phyloP scores from a whole-genome alignment of 2,329 filamentous ascomycete genomes.

The Alternaria sp. region DNA sequence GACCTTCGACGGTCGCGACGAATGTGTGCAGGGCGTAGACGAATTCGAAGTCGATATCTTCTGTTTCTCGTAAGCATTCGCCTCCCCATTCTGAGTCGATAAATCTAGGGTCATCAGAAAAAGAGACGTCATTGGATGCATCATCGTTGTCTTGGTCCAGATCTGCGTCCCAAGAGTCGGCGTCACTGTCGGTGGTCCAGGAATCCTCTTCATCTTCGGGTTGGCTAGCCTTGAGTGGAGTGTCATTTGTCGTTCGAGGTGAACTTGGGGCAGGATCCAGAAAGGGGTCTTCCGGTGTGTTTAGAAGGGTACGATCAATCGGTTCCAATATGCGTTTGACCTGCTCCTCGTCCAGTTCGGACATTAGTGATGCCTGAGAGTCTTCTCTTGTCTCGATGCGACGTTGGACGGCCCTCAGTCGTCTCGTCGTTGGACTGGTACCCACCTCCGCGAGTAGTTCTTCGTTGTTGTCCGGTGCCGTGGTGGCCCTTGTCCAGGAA shows the following conservation, averaged over 20 bases:
- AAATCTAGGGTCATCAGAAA: constrained; percentile 67
- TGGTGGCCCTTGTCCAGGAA: constrained; percentile 39
- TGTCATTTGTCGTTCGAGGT: constrained; percentile 19
- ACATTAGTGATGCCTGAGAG: constrained; percentile 42
- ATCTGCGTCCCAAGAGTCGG: constrained; percentile 48
- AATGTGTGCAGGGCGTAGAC: constrained; percentile 98
- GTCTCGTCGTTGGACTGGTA: constrained; percentile 33
- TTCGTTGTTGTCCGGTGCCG: constrained; percentile 12
- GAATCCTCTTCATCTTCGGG: constrained; percentile 31
- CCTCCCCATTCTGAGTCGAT: constrained; percentile 77
- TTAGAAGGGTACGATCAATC: constrained; percentile 50
- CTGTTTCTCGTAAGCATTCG: constrained; percentile 89
- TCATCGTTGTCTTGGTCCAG: constrained; percentile 55
- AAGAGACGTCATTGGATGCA: constrained; percentile 68
- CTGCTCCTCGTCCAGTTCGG: constrained; percentile 46
- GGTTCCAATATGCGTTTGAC: constrained; percentile 53
- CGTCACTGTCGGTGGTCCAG: constrained; percentile 51
- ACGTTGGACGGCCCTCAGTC: constrained; percentile 28
- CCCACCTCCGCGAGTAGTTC: constrained; percentile 4
- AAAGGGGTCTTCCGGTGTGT: constrained; percentile 24
- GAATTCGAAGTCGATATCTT: constrained; percentile 99
- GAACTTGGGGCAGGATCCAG: constrained; percentile 3
- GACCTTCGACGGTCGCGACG: constrained; percentile 95
- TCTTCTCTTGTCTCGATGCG: constrained; percentile 38
- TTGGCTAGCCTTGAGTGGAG: constrained; percentile 9